Evolutionary conservation across 176 grass and related monocot species (phyloP), one percentile per base, ranked within the genome.

Genomic region (Miscanthus lutarioriparius): DNA sequence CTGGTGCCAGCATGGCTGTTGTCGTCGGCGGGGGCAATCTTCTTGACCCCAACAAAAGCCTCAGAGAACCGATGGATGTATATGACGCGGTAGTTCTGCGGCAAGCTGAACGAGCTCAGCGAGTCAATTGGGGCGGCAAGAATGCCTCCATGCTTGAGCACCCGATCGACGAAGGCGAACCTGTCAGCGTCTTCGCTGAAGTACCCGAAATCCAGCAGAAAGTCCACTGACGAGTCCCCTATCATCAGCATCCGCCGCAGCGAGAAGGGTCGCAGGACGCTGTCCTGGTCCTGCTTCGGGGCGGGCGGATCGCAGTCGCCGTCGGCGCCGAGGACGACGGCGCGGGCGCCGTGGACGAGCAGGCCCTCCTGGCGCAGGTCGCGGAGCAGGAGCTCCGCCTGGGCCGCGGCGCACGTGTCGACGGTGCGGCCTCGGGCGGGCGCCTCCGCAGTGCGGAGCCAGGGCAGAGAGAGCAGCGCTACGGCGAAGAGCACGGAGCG

Each of bases 121-220:
- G 75, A 72, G 61, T 80, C 87, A 67, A 88, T 43, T 32, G 69
- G 77, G 33, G 67, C 54, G 0, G 80, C 82, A 1, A 87, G 67
- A 56, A 97, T 70, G 82, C 94, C 91, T 14, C 94, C 91, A 25
- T 88, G 32, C 76, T 80, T 93, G 73, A 97, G 86, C 58, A 91
- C 89, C 53, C 91, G 84, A 47, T 96, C 91, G 40, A 83, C 72
- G 25, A 92, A 85, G 45, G 49, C 68, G 3, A 91, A 63, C 66
- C 70, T 87, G 80, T 88, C 84, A 12, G 72, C 82, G 35, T 53
- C 59, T 22, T 85, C 77, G 61, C 35, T n/a, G 72, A 97, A 86
- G 53, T 63, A 81, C 20, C 87, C 82, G 16, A 82, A 54, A 80
- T 90, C 89, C 32, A 97, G 69, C 36, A 91, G 70, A 12, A 97